Base-by-base conservation (phyloP, 768 basidiomycete genomes). In the Aureoboletus auriporus region DNA sequence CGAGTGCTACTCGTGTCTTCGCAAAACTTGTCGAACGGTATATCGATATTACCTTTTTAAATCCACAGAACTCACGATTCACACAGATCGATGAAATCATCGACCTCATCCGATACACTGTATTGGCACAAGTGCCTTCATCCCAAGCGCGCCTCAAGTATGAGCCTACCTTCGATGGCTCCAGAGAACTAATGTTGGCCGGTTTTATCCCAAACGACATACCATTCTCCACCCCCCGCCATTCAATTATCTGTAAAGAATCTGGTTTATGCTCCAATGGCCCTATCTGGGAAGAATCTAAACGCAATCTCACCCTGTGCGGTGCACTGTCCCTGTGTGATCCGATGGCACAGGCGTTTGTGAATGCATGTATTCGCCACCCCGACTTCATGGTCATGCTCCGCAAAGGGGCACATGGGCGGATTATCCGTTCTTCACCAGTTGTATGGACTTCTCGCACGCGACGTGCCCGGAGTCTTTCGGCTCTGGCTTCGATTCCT, bases 1-100 rank as follows among this genome's bases (percentile, higher is more conserved):
- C 31, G 43, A 38, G 13, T 69, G 69, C 42, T 70, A 69, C 41
- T 56, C 59, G 4, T 70, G 68, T 37, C 59, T 70, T 46, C 66
- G 68, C 33, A 49, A 45, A 12, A 55, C 53, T n/a, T 69, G 67
- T 44, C 55, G 56, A 46, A 64, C 68, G 49, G 68, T 66, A 55
- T 39, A 39, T 42, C 28, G 29, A 11, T 34, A 9, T n/a, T 26
- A 28, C 28, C 20, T 35, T 37, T 28, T 34, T 20, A 5, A 43
- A 39, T 23, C 23, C 13, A 4, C 6, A 27, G 20, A 7, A 30
- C 54, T 53, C 28, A 56, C 20, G n/a, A 37, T 41, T 13, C 5
- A 9, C 9, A 30, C 23, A 66, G 67, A 50, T 69, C 8, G 64
- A 69, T 23, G 58, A 66, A 13, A 34, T 69, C 36, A 60, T 68